Base-by-base conservation (phyloP, 805 yeast species). In the Candida ovalis region DNA sequence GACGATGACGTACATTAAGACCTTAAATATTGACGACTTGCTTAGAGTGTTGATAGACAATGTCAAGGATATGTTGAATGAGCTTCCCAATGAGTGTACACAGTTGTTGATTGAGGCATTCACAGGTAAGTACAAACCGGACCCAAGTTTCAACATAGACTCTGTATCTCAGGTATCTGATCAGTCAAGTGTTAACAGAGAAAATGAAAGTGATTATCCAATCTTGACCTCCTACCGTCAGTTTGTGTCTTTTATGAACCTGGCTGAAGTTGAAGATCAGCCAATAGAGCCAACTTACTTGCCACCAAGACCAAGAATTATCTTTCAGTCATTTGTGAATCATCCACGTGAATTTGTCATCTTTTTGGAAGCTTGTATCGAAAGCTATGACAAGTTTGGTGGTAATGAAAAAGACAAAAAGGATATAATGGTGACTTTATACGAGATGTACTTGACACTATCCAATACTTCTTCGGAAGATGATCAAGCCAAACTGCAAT, bases 281-380 rank as follows among this genome's bases (percentile, higher is more conserved):
- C 38, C 21, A 44, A 50, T n/a, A 27, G 73, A 60, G 35, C 85
- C 91, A 15, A 86, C 94, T 0, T 94, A 94, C 64, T 84, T 84
- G 44, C 97, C 98, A 1, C 99, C 99, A 3, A 77, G 83, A 44
- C 98, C 98, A 6, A 76, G 90, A 40, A 73, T 92, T 36, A 87
- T 92, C 1, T 94, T 89, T 61, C 83, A 92, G 2, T 82, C 95
- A 1, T 94, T 94, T 63, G 80, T 87, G n/a, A 79, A 84, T 55
- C 88, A 86, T 61, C 90, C 94, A 0, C 79, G 83, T 59, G 94
- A 91, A 60, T 92, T 94, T 73, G 94, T 91, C 23, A 86, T 88
- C 7, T 94, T 94, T 53, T 66, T 94, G 48, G 99, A 94, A 63
- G 97, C 98, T 0, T 89, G 96, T 57, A 68, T 90, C 15, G 88